phyloP scores from a whole-genome alignment of 2,329 filamentous ascomycete species.

The Plectosphaerella cucumerina region DNA sequence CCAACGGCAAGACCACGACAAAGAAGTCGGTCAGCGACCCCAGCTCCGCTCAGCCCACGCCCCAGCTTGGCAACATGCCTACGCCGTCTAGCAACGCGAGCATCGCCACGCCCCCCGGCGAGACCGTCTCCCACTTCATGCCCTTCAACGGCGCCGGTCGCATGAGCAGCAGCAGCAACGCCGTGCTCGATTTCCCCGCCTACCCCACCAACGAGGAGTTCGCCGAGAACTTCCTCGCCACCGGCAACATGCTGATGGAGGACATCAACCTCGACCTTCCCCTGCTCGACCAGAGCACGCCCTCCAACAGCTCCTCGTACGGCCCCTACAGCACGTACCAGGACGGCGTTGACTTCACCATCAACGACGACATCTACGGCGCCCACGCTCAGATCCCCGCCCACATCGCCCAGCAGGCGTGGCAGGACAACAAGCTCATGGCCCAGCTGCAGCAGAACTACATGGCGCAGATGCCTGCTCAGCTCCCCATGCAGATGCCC shows the following conservation, averaged over 20 bases:
- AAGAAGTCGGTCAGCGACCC: slow-evolving; percentile 40
- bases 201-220: slow-evolving; percentile 47
- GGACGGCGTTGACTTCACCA: slow-evolving; percentile 56
- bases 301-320: slow-evolving; percentile 35
- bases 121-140: slow-evolving; percentile 29
- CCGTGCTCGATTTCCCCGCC: slow-evolving; percentile 41
- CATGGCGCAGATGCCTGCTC: slow-evolving; percentile 3
- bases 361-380: slow-evolving; percentile 60
- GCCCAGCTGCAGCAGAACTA: slow-evolving; percentile 5
- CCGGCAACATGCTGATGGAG: slow-evolving; percentile 27
- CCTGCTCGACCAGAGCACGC: slow-evolving; percentile 46
- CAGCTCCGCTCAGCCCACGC: slow-evolving; percentile 48
- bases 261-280: slow-evolving; percentile 34
- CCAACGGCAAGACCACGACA: slow-evolving; percentile 61
- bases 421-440: slow-evolving; percentile 11
- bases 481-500: slow-evolving; percentile 32
- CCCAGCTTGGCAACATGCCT: slow-evolving; percentile 56
- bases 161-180: slow-evolving; percentile 7
- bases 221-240: slow-evolving; percentile 22
- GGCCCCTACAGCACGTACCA: slow-evolving; percentile 55
- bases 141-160: background rate
- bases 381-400: slow-evolving; percentile 53
- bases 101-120: slow-evolving; percentile 55
- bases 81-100: slow-evolving; percentile 58
- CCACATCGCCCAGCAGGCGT: slow-evolving; percentile 44